Evolutionary conservation across 768 basidiomycete species (phyloP), one percentile per base, ranked within the genome.

Genomic region (Megacollybia marginata): DNA sequence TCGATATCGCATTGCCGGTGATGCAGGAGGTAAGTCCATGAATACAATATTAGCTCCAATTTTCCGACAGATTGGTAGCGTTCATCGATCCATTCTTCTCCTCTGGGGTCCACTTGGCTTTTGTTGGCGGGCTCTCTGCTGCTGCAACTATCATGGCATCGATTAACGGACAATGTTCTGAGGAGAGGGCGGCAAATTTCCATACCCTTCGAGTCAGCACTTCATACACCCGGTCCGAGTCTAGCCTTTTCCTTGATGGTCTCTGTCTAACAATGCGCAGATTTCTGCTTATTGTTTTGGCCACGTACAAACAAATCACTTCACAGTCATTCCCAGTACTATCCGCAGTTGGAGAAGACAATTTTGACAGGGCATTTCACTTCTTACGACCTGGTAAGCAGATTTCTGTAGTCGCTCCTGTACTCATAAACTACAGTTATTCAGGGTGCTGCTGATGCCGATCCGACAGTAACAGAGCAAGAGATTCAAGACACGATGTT

Each of bases 371-470:
- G 42, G 83, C 83, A 23, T 85, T 85, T 60, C 62, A 75, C 13
- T 77, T 74, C 60, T 68, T 85, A 44, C 68, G 82, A 32, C 83
- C 83, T 48, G 75, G 82, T 82, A 44, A 48, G 72, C 54, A 6
- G 23, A 28, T 28, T 28, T 28, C 6, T 28, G 23, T 28, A 28
- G 6, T 28, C 23, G 6, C 6, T 28, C 23, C 23, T 28, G 23
- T 28, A 28, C 23, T 28, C 23, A 23, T 33, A 2, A 28, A 28
- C 18, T 31, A 2, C 50, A 89, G 88, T 90, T 28, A 88, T 89
- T 33, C 88, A 89, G 63, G 88, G 88, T 6, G 83, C 82, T 42
- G 82, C 82, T 0, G 88, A 90, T 52, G 80, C 88, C 75, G 88
- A 86, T 12, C 67, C 70, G 31, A 77, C 74, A 13, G 72, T 89